Evolutionary conservation across 139 green algal genomes (phyloP).

Genomic region (Chlorella sp.): DNA sequence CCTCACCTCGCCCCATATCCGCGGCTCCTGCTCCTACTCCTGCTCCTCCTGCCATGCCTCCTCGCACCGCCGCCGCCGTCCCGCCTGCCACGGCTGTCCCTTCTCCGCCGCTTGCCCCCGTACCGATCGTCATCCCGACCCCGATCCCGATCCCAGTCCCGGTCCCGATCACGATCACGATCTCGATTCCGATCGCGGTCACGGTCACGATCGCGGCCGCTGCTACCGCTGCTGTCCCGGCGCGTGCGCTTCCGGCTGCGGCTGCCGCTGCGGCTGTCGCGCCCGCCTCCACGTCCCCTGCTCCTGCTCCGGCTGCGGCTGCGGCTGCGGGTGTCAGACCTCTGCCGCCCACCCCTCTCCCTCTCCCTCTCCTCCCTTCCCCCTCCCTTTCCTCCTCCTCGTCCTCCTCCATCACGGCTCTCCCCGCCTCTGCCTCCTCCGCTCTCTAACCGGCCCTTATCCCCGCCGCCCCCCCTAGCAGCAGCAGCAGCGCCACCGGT

Average conservation of each 20-base stretch:
- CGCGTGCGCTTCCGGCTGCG: no score
- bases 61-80: no score
- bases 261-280: neutral
- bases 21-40: neutral
- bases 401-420: neutral
- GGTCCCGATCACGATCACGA: neutral
- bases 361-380: neutral
- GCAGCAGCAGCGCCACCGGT: no score
- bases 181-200: neutral
- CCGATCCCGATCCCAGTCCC: neutral
- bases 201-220: neutral
- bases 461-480: no score
- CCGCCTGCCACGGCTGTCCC: no score
- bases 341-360: neutral
- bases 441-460: neutral
- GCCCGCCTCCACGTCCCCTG: neutral
- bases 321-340: neutral
- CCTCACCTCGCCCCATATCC: no score
- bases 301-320: neutral
- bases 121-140: neutral
- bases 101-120: neutral
- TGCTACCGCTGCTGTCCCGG: neutral
- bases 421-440: neutral
- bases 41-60: neutral
- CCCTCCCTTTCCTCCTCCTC: neutral